Base-by-base conservation (phyloP, 1,284 basidiomycete genomes). In the Trametes versicolor region DNA sequence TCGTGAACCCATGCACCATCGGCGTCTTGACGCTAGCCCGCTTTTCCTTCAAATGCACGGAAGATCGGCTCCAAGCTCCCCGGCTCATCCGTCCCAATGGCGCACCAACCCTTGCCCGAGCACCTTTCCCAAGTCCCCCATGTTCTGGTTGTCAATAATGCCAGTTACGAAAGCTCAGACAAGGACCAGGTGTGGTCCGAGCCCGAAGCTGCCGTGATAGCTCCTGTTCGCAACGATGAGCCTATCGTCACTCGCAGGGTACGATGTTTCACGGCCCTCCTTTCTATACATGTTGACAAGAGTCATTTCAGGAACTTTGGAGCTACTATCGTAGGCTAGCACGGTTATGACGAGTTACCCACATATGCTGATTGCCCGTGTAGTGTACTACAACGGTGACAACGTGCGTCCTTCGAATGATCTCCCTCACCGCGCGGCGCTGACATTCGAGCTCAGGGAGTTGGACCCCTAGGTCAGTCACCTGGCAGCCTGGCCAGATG, bases 371-470 rank as follows among this genome's bases (percentile, higher is more conserved):
- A 32, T 50, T 53, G 45, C 45, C 12, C 13, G 23, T 4, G 15
- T 64, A 90, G 89, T 90, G 64, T 90, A 91, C 72, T 89, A 86
- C 76, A 91, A 91, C 62, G 90, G 89, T 52, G 85, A 90, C 66
- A 90, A 90, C 73, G 89, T 89, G 70, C 47, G 81, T 74, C 29
- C 2, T 23, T 0, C 3, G 6, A 62, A 10, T 25, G 6, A 15
- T n/a, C 10, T 4, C 6, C 4, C 6, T 45, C 23, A 13, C 41
- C 36, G 8, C 48, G 41, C 52, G 23, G n/a, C 15, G 8, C 45
- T 17, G 25, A 37, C 48, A 12, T 27, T 4, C 17, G 43, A 63
- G 13, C 25, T 6, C 62, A 89, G 87, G 87, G 89, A 57, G 86
- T 88, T 34, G 88, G 87, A 45, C 88, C 87, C 7, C 67, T 80